Conservation (phyloP, 192 early-diverging fungal genomes). For the Chytriomyces confervae region DNA sequence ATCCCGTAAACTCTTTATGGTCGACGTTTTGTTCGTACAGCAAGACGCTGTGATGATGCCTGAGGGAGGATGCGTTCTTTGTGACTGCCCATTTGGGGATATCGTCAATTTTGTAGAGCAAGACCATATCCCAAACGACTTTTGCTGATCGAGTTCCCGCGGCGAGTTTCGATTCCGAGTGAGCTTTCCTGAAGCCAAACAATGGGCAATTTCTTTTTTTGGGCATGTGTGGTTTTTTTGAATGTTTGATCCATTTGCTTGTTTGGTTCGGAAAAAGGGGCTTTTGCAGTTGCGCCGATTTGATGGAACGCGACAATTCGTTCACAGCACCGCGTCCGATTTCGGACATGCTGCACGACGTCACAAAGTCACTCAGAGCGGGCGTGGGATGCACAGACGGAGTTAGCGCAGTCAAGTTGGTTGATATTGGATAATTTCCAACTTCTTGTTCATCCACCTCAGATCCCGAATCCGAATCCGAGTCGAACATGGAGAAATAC, state of each 20-base stretch:
- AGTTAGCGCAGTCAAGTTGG: too few species aligned
- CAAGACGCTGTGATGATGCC: not conserved
- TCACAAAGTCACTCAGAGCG: not conserved
- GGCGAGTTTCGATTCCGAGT: not conserved
- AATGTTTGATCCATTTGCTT: not conserved
- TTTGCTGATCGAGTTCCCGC: not conserved
- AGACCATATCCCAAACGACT: not conserved
- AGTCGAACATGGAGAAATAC: not conserved
- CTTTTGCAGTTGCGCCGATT: not conserved
- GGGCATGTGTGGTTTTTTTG: not conserved
- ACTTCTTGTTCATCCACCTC: not conserved
- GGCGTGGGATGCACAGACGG: too few species aligned
- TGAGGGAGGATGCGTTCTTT: not conserved
- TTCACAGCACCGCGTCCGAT: not conserved
- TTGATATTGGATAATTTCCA: not conserved
- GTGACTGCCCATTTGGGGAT: not conserved
- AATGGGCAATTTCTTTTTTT: not conserved
- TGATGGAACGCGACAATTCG: not conserved
- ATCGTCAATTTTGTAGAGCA: not conserved
- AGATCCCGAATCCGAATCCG: not conserved
- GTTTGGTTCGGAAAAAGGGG: not conserved
- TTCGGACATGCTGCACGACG: not conserved
- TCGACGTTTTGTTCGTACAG: conserved; percentile 1
- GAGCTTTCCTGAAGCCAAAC: not conserved
- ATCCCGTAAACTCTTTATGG: not conserved